Percentiles rank a stretch among this genome's conserved stretches.
phyloP scores from a whole-genome alignment of 2,329 filamentous ascomycete species.

The Pseudogymnoascus sp. region DNA sequence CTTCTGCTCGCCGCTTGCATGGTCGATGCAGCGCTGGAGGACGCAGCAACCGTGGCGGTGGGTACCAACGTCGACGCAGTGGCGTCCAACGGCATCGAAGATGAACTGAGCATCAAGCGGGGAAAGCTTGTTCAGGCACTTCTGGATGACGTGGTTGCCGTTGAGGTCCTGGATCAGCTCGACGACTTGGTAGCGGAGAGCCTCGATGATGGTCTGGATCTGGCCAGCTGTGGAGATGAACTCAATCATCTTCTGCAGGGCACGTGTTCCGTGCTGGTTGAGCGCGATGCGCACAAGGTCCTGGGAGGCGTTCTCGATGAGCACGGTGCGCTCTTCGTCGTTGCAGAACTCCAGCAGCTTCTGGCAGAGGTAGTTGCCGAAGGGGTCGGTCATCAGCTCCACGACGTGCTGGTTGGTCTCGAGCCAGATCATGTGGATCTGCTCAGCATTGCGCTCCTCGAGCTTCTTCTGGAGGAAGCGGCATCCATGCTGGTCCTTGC shows the following conservation, averaged over 20 bases:
- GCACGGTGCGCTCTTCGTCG: constrained; percentile 84
- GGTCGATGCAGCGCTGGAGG: constrained; percentile 94
- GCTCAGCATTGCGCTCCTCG: constrained; percentile 75
- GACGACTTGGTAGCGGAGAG: constrained; percentile 76
- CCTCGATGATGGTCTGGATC: constrained; percentile 77
- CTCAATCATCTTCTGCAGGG: constrained; percentile 99
- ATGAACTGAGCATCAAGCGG: constrained; percentile 87
- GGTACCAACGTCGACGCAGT: constrained; percentile 87
- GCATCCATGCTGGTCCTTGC: constrained; percentile 97
- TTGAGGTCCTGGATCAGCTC: constrained; percentile 95
- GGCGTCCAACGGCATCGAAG: constrained; percentile 81
- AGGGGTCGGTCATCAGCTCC: constrained; percentile 97
- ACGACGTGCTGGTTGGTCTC: constrained; percentile 92
- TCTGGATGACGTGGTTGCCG: constrained; percentile 98
- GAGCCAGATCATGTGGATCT: constrained; percentile 86
- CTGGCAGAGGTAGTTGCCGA: constrained; percentile 98
- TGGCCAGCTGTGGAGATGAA: constrained; percentile 82
- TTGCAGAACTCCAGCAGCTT: constrained; percentile 94
- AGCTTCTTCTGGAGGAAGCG: constrained; percentile 96
- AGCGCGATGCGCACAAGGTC: constrained; percentile 89
- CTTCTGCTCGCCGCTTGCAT: constrained; percentile 86
- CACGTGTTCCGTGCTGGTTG: constrained; percentile 94
- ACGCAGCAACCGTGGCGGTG: constrained; percentile 98
- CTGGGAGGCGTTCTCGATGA: constrained; percentile 82
- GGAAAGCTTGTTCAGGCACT: constrained; percentile 91